Base-by-base conservation (phyloP, 2,329 filamentous ascomycete genomes). In the Nemania bipapillata region DNA sequence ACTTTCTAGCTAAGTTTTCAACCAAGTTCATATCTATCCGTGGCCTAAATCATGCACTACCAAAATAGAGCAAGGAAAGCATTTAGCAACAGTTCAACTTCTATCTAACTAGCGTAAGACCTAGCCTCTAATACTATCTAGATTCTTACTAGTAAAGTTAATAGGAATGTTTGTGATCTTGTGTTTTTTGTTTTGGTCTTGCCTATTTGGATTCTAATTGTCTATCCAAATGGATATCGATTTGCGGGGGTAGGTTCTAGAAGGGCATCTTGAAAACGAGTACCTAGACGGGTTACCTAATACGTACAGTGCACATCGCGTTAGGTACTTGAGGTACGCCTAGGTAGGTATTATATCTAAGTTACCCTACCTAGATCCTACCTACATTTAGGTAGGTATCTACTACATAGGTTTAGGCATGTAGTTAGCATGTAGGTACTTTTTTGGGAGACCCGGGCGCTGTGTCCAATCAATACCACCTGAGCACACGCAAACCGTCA, bases 401-500 rank as follows among this genome's bases (percentile, higher is more conserved):
- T n/a, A n/a, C n/a, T n/a, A n/a, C n/a, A n/a, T n/a, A n/a, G n/a
- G 32, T 35, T 5, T 35, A 35, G 5, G 32, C 37, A 40, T 17
- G 8, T 12, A 12, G 37, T n/a, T 50, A 28, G 35, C 6, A n/a
- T n/a, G n/a, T 57, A 24, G 20, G 54, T 56, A 28, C 54, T 30
- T 50, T 52, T 26, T 45, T 35, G 26, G 58, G 22, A 32, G 24
- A 54, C 59, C 28, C 24, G 35, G 35, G 24, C 17, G 35, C 26
- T 52, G 17, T 55, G 32, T 37, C 53, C 53, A 58, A 58, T 56
- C 53, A 40, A 26, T 6, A 15, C 49, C 50, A 63, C 40, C n/a
- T 20, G 40, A n/a, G 35, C 37, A 42, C 12, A 50, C 28, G 61
- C 30, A 40, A 64, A 50, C 60, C 52, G 26, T 26, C 30, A 20